A percentile compares a stretch with the other conserved stretches of the same genome.
These are phyloP conservation scores for Metschnikowia proteae DNA, from an alignment of 805 yeast species.

Conservation along the genomic window DNA sequence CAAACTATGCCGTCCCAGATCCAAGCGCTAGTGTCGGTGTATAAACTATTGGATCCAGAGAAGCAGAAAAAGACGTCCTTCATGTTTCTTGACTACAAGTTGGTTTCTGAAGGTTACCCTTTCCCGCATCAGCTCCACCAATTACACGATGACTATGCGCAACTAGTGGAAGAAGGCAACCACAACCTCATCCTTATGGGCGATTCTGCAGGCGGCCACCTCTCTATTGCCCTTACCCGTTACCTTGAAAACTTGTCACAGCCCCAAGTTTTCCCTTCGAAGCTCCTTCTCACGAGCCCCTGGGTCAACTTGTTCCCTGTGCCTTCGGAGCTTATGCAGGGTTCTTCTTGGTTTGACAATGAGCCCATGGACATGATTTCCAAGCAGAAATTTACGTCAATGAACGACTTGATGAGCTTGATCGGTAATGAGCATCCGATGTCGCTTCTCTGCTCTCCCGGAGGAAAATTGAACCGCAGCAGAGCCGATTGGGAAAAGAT, in stretches of 20 bases:
- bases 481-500: constrained; percentile 31
- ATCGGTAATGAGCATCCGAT: constrained; percentile 15
- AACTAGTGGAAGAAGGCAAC: constrained; percentile 19
- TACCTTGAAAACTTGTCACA: constrained; percentile 18
- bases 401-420: constrained; percentile 9
- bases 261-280: constrained; percentile 23
- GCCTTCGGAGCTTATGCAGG: constrained; percentile 21
- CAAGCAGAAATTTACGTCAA: constrained; percentile 7
- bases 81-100: constrained; percentile 30
- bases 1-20: constrained; percentile 31
- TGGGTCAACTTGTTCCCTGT: constrained; percentile 35
- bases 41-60: constrained; percentile 26
- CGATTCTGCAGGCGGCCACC: constrained; percentile 43
- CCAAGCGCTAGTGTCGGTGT: constrained; percentile 26
- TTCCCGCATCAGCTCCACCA: constrained; percentile 34
- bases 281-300: constrained; percentile 31
- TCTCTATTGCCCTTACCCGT: constrained; percentile 30
- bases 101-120: constrained; percentile 27
- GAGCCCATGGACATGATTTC: constrained; percentile 15
- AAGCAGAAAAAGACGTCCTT: constrained; percentile 21
- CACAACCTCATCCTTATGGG: constrained; percentile 35
- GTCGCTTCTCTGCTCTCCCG: constrained; percentile 23
- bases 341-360: constrained; percentile 35
- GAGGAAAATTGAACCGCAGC: constrained; percentile 21
- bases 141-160: constrained; percentile 25